Evolutionary conservation across 2,329 filamentous ascomycete species (phyloP).

Genomic region (Aspergillus sp.): DNA sequence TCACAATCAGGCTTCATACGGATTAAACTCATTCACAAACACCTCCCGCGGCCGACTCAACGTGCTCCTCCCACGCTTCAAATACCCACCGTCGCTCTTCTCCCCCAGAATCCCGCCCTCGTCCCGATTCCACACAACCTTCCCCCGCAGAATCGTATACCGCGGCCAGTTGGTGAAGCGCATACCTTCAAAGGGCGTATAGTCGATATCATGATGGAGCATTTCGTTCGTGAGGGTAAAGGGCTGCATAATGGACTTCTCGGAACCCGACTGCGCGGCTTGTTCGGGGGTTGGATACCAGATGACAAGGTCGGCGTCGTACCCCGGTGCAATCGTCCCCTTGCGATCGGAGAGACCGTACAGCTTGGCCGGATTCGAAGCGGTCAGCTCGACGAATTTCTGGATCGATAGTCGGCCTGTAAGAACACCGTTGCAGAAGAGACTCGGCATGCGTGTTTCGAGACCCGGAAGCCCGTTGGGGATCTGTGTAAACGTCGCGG

Average conservation of each 20-base stretch:
- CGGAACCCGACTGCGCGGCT: constrained; percentile 10
- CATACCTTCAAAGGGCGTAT: constrained; percentile 42
- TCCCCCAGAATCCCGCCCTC: constrained; percentile 33
- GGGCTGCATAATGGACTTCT: constrained; percentile 16
- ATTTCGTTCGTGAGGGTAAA: constrained; percentile 41
- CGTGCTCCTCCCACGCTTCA: constrained; percentile 42
- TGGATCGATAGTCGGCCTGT: constrained; percentile 38
- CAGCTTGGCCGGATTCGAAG: constrained; percentile 50
- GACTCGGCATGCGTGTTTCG: constrained; percentile 47
- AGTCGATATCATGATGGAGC: constrained; percentile 43
- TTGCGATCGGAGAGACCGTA: constrained; percentile 48
- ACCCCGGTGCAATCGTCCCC: constrained; percentile 47
- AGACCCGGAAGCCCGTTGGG: constrained; percentile 51
- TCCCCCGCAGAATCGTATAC: constrained; percentile 38
- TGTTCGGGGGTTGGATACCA: constrained; percentile 41
- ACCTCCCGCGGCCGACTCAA: constrained; percentile 20
- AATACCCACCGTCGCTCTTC: constrained; percentile 38
- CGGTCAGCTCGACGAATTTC: constrained; percentile 52
- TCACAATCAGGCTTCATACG: constrained; percentile 10
- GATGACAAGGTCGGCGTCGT: constrained; percentile 51
- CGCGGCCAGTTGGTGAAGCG: constrained; percentile 41
- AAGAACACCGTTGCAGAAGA: constrained; percentile 37
- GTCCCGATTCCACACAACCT: constrained; percentile 38
- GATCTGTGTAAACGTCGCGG: constrained; percentile 45
- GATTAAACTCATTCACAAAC: constrained; percentile 24